Evolutionary conservation across 208 protist species (phyloP), one percentile per base, ranked within the genome.

Genomic region (Novymonas esmeraldas): DNA sequence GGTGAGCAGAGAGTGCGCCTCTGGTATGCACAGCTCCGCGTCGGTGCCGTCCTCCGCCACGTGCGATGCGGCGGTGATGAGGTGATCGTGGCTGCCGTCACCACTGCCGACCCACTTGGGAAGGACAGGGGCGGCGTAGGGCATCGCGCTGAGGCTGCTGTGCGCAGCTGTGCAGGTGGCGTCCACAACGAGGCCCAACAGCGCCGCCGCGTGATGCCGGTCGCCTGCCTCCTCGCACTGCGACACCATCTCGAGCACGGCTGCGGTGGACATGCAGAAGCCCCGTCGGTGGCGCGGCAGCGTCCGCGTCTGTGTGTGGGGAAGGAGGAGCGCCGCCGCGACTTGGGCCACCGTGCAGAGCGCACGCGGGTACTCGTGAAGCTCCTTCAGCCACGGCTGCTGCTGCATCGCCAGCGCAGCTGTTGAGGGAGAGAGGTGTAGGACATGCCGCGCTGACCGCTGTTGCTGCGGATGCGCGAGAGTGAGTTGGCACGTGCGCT

Each of bases 361-460:
- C 13, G 44, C 52, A 36, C 38, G 39, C 14, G 51, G 42, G 33
- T 42, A 70, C 54, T 70, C 64, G 64, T 63, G 64, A 2, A 70
- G 31, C 24, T 70, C 54, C 14, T 70, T 61, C 2, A 70, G 64
- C 64, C 64, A 70, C 5, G 64, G 54, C 24, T 70, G 64, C 33
- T 36, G 54, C 16, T 24, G 34, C 64, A 70, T 70, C 7, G 55
- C 48, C 4, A 16, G 42, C 0, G 39, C 42, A 0, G 64, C 64
- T 7, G 31, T 13, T 1, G 16, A 13, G 4, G 64, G 45, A 38
- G 34, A 62, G 26, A 70, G 64, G 10, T 60, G 52, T 0, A 70
- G 64, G 20, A 57, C 39, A 31, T 70, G 64, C 13, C 64, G 64
- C 52, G 9, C 28, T 29, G 7, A 20, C 22, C 22, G 44, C 44